A percentile compares a stretch with the other conserved stretches of the same genome.
Evolutionary conservation across 208 protist species (phyloP).

Genomic region (Trypanosoma congolense): DNA sequence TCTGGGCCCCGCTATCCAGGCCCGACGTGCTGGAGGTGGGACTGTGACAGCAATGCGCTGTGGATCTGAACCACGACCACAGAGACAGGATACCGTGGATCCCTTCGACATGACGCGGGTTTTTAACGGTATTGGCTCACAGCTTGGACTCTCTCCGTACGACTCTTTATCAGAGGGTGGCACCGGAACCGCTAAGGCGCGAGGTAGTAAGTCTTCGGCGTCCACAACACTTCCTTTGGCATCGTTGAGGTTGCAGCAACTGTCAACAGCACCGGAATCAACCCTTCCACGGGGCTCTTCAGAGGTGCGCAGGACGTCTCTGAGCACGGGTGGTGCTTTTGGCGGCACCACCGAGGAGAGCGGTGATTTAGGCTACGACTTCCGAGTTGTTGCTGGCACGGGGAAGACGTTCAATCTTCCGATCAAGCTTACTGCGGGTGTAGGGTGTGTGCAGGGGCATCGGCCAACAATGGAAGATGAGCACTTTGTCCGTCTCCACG

Average conservation of each 20-base stretch:
- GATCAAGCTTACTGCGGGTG: constrained; percentile 46
- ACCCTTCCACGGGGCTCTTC: background rate
- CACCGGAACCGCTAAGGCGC: background rate
- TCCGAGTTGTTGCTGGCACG: constrained; percentile 70
- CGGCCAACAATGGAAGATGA: constrained; percentile 82
- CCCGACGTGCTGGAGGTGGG: background rate
- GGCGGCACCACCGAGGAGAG: background rate
- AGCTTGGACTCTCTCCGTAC: background rate
- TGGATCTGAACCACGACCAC: background rate
- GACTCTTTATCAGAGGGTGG: background rate
- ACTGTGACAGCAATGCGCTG: background rate
- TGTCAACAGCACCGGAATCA: background rate
- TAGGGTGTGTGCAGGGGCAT: constrained; percentile 63
- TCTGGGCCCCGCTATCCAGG: background rate
- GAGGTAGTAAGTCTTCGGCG: background rate
- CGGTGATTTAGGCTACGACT: constrained; percentile 40
- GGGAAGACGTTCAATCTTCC: constrained; percentile 42
- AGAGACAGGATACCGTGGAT: constrained; percentile 1
- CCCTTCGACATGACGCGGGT: constrained; percentile 10
- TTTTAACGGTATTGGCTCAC: constrained; percentile 9
- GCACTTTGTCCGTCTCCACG: constrained; percentile 55
- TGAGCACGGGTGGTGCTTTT: background rate
- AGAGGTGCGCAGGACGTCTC: background rate
- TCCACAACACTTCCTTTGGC: constrained; percentile 12
- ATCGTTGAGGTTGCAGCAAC: constrained; percentile 17